Base-by-base conservation (phyloP, 2,329 filamentous ascomycete species). In the Sarocladium oryzae region DNA sequence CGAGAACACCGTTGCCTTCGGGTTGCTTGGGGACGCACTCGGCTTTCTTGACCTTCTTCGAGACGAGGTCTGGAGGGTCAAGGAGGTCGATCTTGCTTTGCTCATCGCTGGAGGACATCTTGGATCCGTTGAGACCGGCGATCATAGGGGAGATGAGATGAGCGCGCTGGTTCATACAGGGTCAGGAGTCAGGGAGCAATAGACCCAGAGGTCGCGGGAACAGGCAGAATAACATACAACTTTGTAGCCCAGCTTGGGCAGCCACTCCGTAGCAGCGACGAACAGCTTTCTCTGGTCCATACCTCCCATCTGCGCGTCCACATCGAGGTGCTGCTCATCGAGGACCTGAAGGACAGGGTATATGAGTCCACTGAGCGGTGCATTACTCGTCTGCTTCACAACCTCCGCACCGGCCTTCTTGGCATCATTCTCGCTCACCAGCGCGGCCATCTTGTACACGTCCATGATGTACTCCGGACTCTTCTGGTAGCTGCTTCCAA, bases 31-130 rank as follows among this genome's bases (percentile, higher is more conserved):
- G 90, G 15, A 82, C 80, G 20, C 87, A 88, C 56, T 86, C 81
- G 0, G 92, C 90, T 69, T 96, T 96, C 63, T 84, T 84, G 50
- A 95, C 75, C 76, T 96, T 96, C 75, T 86, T 89, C 58, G 78
- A 74, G 13, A 97, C 86, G 2, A 73, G 70, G 0, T 95, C 89
- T 0, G 86, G 73, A 0, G 79, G 58, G 63, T 97, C 93, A 16
- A 97, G 79, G n/a, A 97, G 77, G 63, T 97, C 93, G 57, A 97
- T 95, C 72, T 96, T 96, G 63, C 83, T 88, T 67, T 91, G 85
- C 53, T 81, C 70, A 54, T 85, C 82, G 60, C 82, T 86, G n/a
- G 84, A 79, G 62, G 81, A 85, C 89, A 96, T 96, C 75, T 96
- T 96, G 56, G 82, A 86, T 33, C 89, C 82, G 55, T 82, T 85